Evolutionary conservation across 2,329 filamentous ascomycete species (phyloP), one percentile per base, ranked within the genome.

Genomic region (Fusarium sp.): DNA sequence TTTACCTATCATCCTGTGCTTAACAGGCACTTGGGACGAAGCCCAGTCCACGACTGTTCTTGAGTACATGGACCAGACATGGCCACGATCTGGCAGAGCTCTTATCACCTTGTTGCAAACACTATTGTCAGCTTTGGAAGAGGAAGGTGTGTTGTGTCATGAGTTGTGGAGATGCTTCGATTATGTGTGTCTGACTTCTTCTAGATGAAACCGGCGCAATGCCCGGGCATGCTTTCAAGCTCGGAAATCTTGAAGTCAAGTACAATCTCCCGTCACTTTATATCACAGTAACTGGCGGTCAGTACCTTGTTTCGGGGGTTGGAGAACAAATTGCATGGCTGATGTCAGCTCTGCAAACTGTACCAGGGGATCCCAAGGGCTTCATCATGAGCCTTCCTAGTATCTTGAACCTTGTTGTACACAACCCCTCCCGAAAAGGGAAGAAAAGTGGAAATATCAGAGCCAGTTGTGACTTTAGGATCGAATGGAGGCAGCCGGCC

Each of bases 301-400:
- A 30, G 2, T 41, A 57, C 3, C 15, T 27, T 3, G 49, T 67
- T 7, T 54, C 62, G 0, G 64, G 66, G 4, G 30, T 66, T 10
- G 64, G 56, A 1, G 56, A 65, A 22, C 64, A 65, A 6, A 10
- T 67, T 30, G 37, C 33, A 3, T 67, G 56, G 64, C 11, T 67
- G 4, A 41, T 52, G 5, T 50, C 62, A 0, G 44, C 41, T 7
- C 10, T 67, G 3, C 13, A 4, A 5, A 3, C 2, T 37, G 17
- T 8, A 37, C 33, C 33, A 37, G 33, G 17, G 1, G 3, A 25
- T 6, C 9, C n/a, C 13, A 7, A 11, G 1, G 4, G 40, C n/a
- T 22, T 46, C 3, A 2, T 37, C 4, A 33, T 48, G 14, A 46
- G 14, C 4, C 33, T 13, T 2, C 63, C 63, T 17, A n/a, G 10